Conservation (phyloP, 257 asterid species). For the Hygrophila difformis region DNA sequence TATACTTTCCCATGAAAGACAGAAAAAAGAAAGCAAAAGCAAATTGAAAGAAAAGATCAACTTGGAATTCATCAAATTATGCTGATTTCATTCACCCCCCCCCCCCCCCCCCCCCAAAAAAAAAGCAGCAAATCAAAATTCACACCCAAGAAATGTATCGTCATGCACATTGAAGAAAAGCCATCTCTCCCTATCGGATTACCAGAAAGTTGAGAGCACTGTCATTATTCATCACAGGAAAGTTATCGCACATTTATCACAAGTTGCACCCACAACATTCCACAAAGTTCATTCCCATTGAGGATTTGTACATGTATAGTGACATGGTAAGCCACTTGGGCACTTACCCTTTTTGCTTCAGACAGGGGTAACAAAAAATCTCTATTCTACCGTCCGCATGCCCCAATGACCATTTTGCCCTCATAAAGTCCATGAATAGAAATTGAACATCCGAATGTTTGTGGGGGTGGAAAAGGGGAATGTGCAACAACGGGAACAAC, state of each 20-base stretch:
- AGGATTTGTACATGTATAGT: constrained; percentile 1
- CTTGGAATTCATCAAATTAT: constrained; percentile 11
- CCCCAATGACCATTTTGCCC: constrained; percentile 7
- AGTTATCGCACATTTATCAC: not conserved
- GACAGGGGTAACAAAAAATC: constrained; percentile 10
- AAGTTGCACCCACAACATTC: constrained; percentile 7
- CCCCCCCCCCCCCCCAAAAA: too few relatives aligned
- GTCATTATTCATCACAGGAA: constrained; percentile 7
- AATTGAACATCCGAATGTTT: too few relatives aligned
- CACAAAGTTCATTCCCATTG: not conserved
- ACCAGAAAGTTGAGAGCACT: constrained; percentile 15
- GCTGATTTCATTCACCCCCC: constrained; percentile 9
- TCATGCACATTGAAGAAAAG: constrained; percentile 15
- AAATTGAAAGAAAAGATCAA: not conserved
- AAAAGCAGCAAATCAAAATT: constrained; percentile 15
- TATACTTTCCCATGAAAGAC: not conserved
- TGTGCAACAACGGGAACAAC: too few relatives aligned
- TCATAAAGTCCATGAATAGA: constrained; percentile 1
- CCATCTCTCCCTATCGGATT: constrained; percentile 17
- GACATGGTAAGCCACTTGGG: constrained; percentile 11
- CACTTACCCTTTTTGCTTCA: not conserved
- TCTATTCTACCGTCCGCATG: too few relatives aligned
- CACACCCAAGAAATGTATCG: constrained; percentile 11
- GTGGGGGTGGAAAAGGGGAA: too few relatives aligned
- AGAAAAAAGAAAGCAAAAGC: not conserved